Base-by-base conservation (phyloP, 73 alveolate species). In the Blepharisma stoltei region DNA sequence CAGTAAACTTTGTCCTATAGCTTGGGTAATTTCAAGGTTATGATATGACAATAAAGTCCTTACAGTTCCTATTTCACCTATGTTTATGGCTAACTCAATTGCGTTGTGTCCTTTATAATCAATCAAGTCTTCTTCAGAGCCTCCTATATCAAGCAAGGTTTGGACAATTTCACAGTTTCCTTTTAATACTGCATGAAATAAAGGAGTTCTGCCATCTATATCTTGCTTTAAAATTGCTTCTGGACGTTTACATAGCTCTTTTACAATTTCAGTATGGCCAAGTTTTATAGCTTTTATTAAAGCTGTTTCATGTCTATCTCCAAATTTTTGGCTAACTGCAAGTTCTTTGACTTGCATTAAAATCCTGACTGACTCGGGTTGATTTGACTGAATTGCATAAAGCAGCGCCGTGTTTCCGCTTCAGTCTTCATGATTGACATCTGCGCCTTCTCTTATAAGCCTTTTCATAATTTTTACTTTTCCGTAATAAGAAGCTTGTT, bases 231-330 rank as follows among this genome's bases (percentile, higher is more conserved):
- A 8, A 1, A 60, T 60, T 8, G 18, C 37, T 38, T 60, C 76
- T 46, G 65, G 32, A 6, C 79, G 76, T 25, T 48, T 48, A 20
- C 84, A 71, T 14, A 80, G 43, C n/a, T 75, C 44, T 52, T 25
- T 71, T 5, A 80, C 81, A 37, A 80, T 48, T 47, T 73, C 81
- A 8, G 46, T 7, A 18, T 75, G 27, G 11, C 87, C 87, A 48
- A 7, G 8, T 0, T 54, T 37, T 7, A 79, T 53, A 7, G 84
- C 87, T 1, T 52, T 53, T 54, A 70, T 78, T 50, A 80, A 43
- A 0, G 83, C 83, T 3, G 87, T 80, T 9, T 80, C 87, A 25
- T 60, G 73, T 2, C 73, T 14, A 25, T 60, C 46, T 18, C 73
- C 73, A 38, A 20, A 60, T 25, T 60, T 60, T 25, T 14, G 37